Conservation (phyloP, 2,329 filamentous ascomycete genomes). For the Pezicula radicicola region DNA sequence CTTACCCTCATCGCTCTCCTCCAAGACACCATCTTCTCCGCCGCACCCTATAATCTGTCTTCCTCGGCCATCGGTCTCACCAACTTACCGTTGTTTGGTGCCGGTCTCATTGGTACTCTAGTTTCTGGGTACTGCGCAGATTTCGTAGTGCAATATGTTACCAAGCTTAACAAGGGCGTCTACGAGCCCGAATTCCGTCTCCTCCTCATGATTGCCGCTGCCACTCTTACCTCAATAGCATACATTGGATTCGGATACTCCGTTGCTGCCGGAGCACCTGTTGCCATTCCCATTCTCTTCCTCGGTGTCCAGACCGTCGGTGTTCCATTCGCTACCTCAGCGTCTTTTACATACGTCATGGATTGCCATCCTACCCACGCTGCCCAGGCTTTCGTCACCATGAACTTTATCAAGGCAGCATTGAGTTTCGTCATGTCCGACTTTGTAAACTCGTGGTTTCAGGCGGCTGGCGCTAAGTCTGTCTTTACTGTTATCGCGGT, state of each 20-base stretch:
- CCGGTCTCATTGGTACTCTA: constrained; percentile 33
- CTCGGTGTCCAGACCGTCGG: constrained; percentile 31
- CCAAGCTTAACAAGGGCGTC: constrained; percentile 45
- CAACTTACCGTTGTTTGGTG: constrained; percentile 19
- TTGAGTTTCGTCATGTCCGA: constrained; percentile 26
- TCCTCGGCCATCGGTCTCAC: constrained; percentile 17
- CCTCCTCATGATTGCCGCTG: constrained; percentile 32
- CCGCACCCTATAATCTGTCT: constrained; percentile 16
- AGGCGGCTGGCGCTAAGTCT: constrained; percentile 14
- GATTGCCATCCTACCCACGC: constrained; percentile 35
- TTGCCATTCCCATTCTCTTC: constrained; percentile 26
- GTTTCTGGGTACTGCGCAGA: constrained; percentile 33
- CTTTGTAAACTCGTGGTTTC: constrained; percentile 16
- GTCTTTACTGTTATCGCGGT: constrained; percentile 9
- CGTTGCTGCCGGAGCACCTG: constrained; percentile 25
- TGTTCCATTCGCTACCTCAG: constrained; percentile 32
- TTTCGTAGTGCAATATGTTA: constrained; percentile 37
- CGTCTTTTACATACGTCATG: constrained; percentile 34
- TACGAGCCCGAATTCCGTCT: constrained; percentile 53
- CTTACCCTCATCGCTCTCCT: constrained; percentile 21
- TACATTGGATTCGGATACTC: constrained; percentile 36
- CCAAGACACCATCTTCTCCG: constrained; percentile 19
- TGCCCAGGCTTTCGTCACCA: constrained; percentile 36
- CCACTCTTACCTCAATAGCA: constrained; percentile 29
- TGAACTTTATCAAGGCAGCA: constrained; percentile 35